phyloP scores from a whole-genome alignment of 2,329 filamentous ascomycete genomes.

The Cercospora sp. region DNA sequence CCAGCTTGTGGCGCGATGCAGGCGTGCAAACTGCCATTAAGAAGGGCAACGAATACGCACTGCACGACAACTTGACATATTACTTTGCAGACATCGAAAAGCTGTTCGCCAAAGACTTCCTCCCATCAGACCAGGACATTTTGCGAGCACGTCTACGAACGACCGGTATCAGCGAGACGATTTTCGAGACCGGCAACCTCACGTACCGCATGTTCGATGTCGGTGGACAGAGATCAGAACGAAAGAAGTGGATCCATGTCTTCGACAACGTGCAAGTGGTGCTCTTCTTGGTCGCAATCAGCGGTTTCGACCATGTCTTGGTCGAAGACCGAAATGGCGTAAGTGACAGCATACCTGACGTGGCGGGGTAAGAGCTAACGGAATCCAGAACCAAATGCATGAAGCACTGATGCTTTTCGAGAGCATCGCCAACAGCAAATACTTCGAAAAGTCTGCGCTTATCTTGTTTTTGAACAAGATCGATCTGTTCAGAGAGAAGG shows the following conservation, averaged over 20 bases:
- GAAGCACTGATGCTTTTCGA: slow-evolving; percentile 57
- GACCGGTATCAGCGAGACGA: slow-evolving; percentile 92
- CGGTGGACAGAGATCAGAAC: slow-evolving; percentile 85
- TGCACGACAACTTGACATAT: slow-evolving; percentile 93
- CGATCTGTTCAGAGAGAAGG: slow-evolving; percentile 54
- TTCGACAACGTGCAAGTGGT: slow-evolving; percentile 93
- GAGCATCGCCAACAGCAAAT: slow-evolving; percentile 54
- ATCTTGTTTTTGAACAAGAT: slow-evolving; percentile 58
- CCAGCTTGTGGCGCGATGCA: slow-evolving; percentile 76
- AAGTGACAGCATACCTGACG: slow-evolving; percentile 43
- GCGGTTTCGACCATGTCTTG: slow-evolving; percentile 92
- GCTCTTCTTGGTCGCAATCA: slow-evolving; percentile 91
- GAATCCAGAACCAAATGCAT: slow-evolving; percentile 54
- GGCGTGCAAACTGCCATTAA: slow-evolving; percentile 85
- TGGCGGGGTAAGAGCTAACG: slow-evolving; percentile 10
- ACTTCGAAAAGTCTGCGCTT: slow-evolving; percentile 53
- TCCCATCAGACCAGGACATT: slow-evolving; percentile 92
- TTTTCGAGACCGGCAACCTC: slow-evolving; percentile 86
- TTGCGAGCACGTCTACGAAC: slow-evolving; percentile 83
- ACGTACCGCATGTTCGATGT: slow-evolving; percentile 98
- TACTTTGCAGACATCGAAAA: slow-evolving; percentile 73
- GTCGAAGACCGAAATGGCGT: slow-evolving; percentile 96
- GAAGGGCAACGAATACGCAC: slow-evolving; percentile 92
- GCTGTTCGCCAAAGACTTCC: slow-evolving; percentile 67
- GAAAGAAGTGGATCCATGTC: slow-evolving; percentile 97